Base-by-base conservation (phyloP, 345 rosid species). In the Capsella bursapastoris region DNA sequence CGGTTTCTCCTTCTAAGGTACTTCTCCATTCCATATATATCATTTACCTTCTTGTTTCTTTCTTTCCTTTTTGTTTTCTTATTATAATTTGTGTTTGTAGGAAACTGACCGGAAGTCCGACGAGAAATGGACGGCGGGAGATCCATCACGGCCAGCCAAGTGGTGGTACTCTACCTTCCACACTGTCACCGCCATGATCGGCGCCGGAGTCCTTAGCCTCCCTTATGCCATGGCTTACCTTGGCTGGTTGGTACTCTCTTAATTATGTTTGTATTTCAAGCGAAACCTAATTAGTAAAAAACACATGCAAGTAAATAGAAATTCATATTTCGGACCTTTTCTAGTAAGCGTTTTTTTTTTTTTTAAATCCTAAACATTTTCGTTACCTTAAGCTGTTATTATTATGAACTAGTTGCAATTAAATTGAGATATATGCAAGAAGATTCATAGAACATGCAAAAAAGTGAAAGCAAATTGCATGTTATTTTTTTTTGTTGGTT, bases 91-190 rank as follows among this genome's bases (percentile, higher is more conserved):
- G 51, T 68, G 61, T 63, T 62, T 43, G 57, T 78, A 93, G 91
- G 93, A 84, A 80, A 78, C 75, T 16, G 82, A 71, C 50, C 48
- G 14, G 44, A 67, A 29, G 49, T 65, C 81, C 38, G 47, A 14
- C 7, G 83, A 82, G 64, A 90, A 86, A 90, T 87, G 98, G 95
- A 56, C 52, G 47, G 89, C 77, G 60, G 87, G 43, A 51, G 90
- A 86, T 56, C 81, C 86, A 0, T 35, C 79, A 68, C 90, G 98
- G 57, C 84, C 81, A 35, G 97, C 97, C 50, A 91, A 88, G 84
- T 94, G 98, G 98, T 91, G 97, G 98, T 88, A 88, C 80, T 90
- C 98, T 57, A 89, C 98, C 48, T 94, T 94, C 73, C 98, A 91
- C 84, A 71, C 83, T 4, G 95, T 91, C 53, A 91, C 98, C 3